phyloP scores from a whole-genome alignment of 352 stramenopile genomes.

The Phytophthora lateralis region DNA sequence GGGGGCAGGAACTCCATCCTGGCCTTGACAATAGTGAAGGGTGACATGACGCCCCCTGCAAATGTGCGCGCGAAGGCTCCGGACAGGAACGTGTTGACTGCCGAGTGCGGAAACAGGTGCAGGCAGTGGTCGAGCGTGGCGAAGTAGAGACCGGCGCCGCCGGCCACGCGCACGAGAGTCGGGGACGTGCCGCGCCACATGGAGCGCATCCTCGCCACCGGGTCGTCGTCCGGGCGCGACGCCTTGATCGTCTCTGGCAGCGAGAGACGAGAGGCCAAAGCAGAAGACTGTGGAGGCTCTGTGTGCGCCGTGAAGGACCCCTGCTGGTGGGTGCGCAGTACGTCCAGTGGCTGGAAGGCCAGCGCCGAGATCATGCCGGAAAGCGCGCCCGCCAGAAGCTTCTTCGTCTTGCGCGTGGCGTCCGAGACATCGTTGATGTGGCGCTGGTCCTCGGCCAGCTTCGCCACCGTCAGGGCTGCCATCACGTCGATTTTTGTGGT shows the following conservation, averaged over 20 bases:
- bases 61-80: conserved; percentile 88
- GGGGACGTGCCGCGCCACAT: conserved; percentile 87
- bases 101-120: conserved; percentile 51
- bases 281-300: conserved; percentile 7
- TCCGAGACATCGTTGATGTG: conserved; percentile 36
- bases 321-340: conserved; percentile 86
- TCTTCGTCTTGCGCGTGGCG: conserved; percentile 65
- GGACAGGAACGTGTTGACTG: conserved; percentile 80
- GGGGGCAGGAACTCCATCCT: conserved; percentile 84
- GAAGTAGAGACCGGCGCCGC: conserved; percentile 87
- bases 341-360: conserved; percentile 86
- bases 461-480: conserved; percentile 28
- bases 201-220: conserved; percentile 46
- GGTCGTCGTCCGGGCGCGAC: conserved; percentile 23
- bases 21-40: conserved; percentile 88
- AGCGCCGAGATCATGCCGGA: conserved; percentile 83
- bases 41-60: conserved; percentile 77
- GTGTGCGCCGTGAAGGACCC: conserved; percentile 62
- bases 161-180: conserved; percentile 81
- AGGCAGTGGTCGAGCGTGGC: conserved; percentile 76
- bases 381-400: conserved; percentile 68
- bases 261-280: conserved; percentile 15
- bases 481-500: conserved; percentile 12
- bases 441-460: conserved; percentile 32
- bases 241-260: conserved; percentile 28